Evolutionary conservation across 2,329 filamentous ascomycete species (phyloP).

Genomic region (Epichloe gansuensis): DNA sequence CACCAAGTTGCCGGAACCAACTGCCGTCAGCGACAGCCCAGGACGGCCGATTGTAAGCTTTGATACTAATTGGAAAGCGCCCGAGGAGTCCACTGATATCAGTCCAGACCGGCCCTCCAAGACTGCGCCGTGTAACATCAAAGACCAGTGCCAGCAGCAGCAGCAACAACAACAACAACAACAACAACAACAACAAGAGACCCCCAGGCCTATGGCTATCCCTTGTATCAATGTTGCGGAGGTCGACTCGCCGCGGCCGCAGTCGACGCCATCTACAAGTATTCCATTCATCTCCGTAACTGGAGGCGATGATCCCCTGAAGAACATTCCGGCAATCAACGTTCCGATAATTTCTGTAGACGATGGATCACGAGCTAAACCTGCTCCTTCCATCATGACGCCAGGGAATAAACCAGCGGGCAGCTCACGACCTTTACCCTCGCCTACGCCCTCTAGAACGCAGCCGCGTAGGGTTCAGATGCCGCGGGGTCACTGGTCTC

Average conservation of each 20-base stretch:
- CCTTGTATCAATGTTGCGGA: constrained; percentile 43
- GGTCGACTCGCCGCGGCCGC: constrained; percentile 24
- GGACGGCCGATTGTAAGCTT: constrained; percentile 97
- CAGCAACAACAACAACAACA: constrained; percentile 1
- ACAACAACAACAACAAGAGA: not conserved
- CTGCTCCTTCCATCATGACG: constrained; percentile 33
- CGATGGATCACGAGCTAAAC: constrained; percentile 20
- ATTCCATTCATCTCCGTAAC: constrained; percentile 26
- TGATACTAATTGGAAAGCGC: constrained; percentile 67
- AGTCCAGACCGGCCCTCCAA: constrained; percentile 30
- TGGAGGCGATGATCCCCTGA: constrained; percentile 11
- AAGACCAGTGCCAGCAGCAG: constrained; percentile 10
- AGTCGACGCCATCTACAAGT: constrained; percentile 16
- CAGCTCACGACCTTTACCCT: constrained; percentile 28
- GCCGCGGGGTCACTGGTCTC: constrained; percentile 46
- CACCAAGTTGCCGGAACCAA: constrained; percentile 73
- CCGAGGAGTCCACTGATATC: constrained; percentile 57
- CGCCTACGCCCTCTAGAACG: constrained; percentile 25
- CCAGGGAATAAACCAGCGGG: constrained; percentile 25
- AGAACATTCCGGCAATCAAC: constrained; percentile 25
- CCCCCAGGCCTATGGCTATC: constrained; percentile 27
- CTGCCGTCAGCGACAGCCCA: constrained; percentile 78
- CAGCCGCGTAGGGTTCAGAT: constrained; percentile 25
- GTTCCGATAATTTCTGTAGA: constrained; percentile 37
- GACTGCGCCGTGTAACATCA: constrained; percentile 10